phyloP scores from a whole-genome alignment of 2,329 filamentous ascomycete species.

The Akanthomyces uredinophilus region DNA sequence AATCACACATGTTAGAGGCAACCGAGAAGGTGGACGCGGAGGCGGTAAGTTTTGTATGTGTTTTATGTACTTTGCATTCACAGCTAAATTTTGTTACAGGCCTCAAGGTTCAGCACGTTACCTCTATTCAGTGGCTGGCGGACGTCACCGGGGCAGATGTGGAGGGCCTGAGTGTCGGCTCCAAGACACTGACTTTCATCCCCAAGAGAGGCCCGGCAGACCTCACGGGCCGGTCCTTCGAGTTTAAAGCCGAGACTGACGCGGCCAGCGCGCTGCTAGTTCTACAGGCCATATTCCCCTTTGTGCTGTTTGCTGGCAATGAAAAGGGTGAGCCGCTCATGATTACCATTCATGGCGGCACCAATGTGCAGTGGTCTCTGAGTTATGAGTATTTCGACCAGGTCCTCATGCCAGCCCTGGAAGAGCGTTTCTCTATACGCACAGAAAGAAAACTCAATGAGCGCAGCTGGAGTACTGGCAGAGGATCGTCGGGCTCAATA shows the following conservation, averaged over 20 bases:
- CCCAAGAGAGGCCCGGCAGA: conserved; percentile 36
- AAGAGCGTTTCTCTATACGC: conserved; percentile 43
- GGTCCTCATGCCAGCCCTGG: conserved; percentile 50
- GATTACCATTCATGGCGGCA: conserved; percentile 52
- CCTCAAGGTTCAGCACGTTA: conserved; percentile 56
- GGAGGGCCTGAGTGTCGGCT: conserved; percentile 46
- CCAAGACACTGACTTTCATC: conserved; percentile 42
- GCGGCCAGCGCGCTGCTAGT: conserved; percentile 53
- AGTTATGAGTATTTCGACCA: conserved; percentile 61
- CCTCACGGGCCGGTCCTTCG: conserved; percentile 39
- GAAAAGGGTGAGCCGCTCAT: conserved; percentile 38
- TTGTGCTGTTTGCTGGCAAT: conserved; percentile 50
- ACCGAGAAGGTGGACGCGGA: conserved; percentile 32
- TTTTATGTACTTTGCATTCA: neutral
- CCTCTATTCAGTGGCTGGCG: conserved; percentile 50
- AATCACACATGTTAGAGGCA: conserved; percentile 52
- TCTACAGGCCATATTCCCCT: conserved; percentile 56
- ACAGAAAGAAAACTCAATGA: conserved; percentile 40
- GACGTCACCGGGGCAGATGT: conserved; percentile 46
- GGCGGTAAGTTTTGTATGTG: conserved; percentile 23
- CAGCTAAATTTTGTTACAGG: conserved; percentile 32
- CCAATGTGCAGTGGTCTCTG: conserved; percentile 52
- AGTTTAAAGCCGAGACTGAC: conserved; percentile 43
- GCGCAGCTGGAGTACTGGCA: conserved; percentile 49
- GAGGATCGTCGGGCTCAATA: conserved; percentile 36